phyloP scores from a whole-genome alignment of 164 flowering plant species.

The Vitis rotundifolia region DNA sequence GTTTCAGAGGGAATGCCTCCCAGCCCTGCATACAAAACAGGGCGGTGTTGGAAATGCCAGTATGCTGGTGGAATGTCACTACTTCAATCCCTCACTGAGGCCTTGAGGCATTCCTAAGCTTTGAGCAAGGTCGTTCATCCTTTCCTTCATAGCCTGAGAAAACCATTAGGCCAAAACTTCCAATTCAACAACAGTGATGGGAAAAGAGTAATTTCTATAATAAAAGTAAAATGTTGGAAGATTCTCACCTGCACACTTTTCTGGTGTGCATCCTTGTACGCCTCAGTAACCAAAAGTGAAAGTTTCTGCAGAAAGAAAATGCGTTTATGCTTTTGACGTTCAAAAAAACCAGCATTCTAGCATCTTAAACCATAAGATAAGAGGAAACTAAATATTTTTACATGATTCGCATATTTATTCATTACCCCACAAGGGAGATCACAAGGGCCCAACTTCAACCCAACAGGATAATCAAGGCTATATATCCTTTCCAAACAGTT shows the following conservation, averaged over 20 bases:
- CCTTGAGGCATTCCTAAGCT: conserved; percentile 96
- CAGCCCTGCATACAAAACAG: too few species aligned
- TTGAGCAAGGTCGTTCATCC: conserved; percentile 92
- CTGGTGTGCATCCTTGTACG: conserved; percentile 94
- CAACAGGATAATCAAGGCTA: too few species aligned
- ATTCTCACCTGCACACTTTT: conserved; percentile 83
- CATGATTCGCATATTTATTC: too few species aligned
- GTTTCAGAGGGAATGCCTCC: too few species aligned
- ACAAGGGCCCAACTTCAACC: too few species aligned
- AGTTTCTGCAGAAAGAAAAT: conserved; percentile 56
- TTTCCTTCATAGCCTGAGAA: conserved; percentile 90
- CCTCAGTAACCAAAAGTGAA: conserved; percentile 77
- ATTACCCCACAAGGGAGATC: too few species aligned
- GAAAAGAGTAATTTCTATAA: not conserved
- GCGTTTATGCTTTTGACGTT: too few species aligned
- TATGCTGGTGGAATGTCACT: not conserved
- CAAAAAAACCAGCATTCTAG: too few species aligned
- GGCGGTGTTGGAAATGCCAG: too few species aligned
- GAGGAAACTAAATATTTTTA: too few species aligned
- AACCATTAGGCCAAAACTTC: not conserved
- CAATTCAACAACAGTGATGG: not conserved
- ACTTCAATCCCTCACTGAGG: conserved; percentile 60
- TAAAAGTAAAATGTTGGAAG: not conserved
- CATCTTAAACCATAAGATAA: too few species aligned
- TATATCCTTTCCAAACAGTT: too few species aligned